Percentiles rank a stretch among this genome's conserved stretches.
Conservation (phyloP, 257 asterid genomes). For the Solanum gandarillasii region DNA sequence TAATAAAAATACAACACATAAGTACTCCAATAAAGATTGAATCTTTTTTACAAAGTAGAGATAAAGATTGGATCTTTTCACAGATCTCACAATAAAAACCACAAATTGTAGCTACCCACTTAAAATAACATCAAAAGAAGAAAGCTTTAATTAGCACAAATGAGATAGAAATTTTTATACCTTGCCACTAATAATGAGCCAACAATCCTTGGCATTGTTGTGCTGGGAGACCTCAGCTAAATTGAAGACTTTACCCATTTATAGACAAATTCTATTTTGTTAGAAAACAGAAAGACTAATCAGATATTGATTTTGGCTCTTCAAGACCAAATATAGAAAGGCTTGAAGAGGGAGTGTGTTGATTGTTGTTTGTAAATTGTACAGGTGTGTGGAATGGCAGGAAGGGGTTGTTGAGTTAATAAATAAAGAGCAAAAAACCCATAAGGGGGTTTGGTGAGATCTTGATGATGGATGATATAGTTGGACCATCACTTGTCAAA, state of each 20-base stretch:
- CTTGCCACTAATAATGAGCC: slow-evolving; percentile 2
- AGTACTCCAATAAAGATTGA: background rate
- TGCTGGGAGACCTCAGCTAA: slow-evolving; percentile 1
- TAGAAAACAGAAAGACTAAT: background rate
- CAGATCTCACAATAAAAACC: background rate
- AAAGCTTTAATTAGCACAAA: background rate
- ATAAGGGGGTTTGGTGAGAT: background rate
- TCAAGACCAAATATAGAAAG: background rate
- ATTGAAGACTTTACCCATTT: background rate
- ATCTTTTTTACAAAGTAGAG: background rate
- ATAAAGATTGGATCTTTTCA: background rate
- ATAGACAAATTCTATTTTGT: background rate
- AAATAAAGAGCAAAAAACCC: background rate
- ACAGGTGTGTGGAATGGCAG: background rate
- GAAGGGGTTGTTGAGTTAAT: background rate
- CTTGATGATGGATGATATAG: background rate
- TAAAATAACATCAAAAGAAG: background rate
- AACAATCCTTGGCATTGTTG: background rate
- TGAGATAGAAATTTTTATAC: background rate
- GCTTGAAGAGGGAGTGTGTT: background rate
- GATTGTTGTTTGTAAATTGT: background rate
- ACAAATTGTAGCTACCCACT: background rate
- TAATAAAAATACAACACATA: background rate
- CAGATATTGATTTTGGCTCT: background rate
- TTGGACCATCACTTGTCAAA: background rate